Conservation (phyloP, 805 yeast genomes). For the Brettanomyces sp. region DNA sequence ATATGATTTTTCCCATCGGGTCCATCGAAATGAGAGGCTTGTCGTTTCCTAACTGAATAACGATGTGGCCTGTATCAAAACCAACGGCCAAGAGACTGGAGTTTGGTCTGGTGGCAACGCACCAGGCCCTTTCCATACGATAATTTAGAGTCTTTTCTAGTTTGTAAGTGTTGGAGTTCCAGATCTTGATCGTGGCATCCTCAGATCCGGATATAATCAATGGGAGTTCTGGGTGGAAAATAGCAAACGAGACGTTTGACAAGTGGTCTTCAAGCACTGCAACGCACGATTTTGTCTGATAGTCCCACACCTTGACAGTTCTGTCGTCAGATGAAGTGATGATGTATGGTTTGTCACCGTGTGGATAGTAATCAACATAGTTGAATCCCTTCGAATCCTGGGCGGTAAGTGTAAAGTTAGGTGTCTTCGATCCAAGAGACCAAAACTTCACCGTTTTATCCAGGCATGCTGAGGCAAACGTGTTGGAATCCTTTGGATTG, state of each 20-base stretch:
- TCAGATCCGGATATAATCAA: slow-evolving; percentile 93
- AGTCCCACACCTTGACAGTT: slow-evolving; percentile 88
- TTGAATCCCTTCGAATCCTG: slow-evolving; percentile 93
- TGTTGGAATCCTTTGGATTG: slow-evolving; percentile 95
- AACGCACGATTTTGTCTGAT: slow-evolving; percentile 92
- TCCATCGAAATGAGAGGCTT: slow-evolving; percentile 94
- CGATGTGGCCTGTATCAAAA: slow-evolving; percentile 89
- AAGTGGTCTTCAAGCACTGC: slow-evolving; percentile 92
- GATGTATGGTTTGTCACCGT: slow-evolving; percentile 92
- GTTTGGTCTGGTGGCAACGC: slow-evolving; percentile 66
- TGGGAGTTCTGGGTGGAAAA: slow-evolving; percentile 97
- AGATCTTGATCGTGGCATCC: slow-evolving; percentile 86
- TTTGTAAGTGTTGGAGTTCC: slow-evolving; percentile 93
- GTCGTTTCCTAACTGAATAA: slow-evolving; percentile 83
- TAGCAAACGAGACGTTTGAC: slow-evolving; percentile 91
- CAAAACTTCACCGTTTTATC: slow-evolving; percentile 96
- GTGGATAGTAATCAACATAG: slow-evolving; percentile 94
- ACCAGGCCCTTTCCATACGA: slow-evolving; percentile 96
- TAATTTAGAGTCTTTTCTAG: slow-evolving; percentile 85
- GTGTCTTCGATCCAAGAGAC: slow-evolving; percentile 80
- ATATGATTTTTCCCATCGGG: slow-evolving; percentile 80
- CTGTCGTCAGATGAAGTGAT: slow-evolving; percentile 88
- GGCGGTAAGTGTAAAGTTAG: slow-evolving; percentile 86
- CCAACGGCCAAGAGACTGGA: slow-evolving; percentile 84
- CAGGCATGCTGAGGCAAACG: slow-evolving; percentile 94